Evolutionary conservation across 495 filamentous ascomycete species (phyloP).

Genomic region (Penicillium turbatum): DNA sequence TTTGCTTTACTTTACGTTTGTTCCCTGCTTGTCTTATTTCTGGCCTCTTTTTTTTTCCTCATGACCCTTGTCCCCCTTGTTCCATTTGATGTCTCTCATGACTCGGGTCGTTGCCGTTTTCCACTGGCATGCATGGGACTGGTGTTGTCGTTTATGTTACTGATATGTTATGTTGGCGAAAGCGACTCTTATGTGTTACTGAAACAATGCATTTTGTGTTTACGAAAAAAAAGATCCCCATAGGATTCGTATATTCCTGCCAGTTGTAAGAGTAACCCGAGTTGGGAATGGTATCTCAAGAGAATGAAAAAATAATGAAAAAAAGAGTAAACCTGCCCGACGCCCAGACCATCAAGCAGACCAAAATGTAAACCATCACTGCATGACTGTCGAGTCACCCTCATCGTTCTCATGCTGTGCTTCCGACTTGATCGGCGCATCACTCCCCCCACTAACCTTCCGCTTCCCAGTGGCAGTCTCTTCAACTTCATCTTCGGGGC

Average conservation of each 20-base stretch:
- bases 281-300: conserved; percentile 19
- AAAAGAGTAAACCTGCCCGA: neutral
- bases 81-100: conserved; percentile 35
- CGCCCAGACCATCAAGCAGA: conserved; percentile 1
- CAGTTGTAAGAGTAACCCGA: neutral
- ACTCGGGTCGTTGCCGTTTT: conserved; percentile 33
- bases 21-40: conserved; percentile 23
- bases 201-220: conserved; percentile 24
- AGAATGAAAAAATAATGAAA: conserved; percentile 1
- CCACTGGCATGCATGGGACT: conserved; percentile 43
- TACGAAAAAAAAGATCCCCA: neutral
- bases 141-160: conserved; percentile 40
- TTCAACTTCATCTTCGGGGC: conserved; percentile 52
- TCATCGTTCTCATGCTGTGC: conserved; percentile 17
- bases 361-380: conserved; percentile 6
- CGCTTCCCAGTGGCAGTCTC: conserved; percentile 23
- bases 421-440: conserved; percentile 15
- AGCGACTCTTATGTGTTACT: conserved; percentile 31
- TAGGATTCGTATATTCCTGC: neutral
- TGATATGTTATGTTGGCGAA: conserved; percentile 35
- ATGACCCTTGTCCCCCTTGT: conserved; percentile 19
- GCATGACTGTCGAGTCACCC: conserved; percentile 12
- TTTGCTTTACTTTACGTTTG: conserved; percentile 21
- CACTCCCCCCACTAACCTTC: conserved; percentile 29
- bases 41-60: conserved; percentile 12